Evolutionary conservation across 1,284 basidiomycete species (phyloP).

Genomic region (Bjerkandera adusta): DNA sequence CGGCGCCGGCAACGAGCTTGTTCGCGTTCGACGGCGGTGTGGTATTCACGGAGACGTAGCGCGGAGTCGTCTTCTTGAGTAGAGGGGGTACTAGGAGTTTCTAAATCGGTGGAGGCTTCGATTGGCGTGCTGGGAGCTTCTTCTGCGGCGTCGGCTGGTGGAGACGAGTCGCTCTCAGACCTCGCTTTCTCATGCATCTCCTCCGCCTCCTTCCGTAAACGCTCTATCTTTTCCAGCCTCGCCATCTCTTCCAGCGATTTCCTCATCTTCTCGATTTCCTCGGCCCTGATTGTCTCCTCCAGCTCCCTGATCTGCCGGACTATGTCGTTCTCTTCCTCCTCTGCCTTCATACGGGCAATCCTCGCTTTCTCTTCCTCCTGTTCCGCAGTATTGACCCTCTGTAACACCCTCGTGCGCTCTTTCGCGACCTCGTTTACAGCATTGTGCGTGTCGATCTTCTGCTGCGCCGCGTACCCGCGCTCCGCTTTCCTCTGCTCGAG

Average conservation of each 20-base stretch:
- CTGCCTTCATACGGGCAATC: no score
- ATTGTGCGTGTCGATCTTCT: not conserved
- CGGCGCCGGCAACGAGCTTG: slow-evolving; percentile 1
- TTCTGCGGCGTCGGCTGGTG: no score
- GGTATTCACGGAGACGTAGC: not conserved
- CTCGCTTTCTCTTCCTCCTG: no score
- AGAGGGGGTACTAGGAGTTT: no score
- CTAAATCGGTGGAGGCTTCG: no score
- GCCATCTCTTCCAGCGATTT: no score
- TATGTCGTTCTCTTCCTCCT: slow-evolving; percentile 1
- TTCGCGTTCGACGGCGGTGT: not conserved
- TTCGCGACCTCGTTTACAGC: not conserved
- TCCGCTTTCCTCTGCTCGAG: not conserved
- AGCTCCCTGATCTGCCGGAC: slow-evolving; percentile 3
- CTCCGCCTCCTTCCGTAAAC: not conserved
- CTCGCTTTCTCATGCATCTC: not conserved
- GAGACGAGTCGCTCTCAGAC: not conserved
- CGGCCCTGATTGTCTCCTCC: not conserved
- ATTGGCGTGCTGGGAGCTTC: no score
- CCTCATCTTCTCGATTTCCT: not conserved
- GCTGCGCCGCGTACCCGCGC: not conserved
- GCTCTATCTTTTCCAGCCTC: not conserved
- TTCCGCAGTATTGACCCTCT: not conserved
- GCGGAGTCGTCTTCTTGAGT: not conserved
- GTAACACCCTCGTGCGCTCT: not conserved